These are phyloP conservation scores for Pythium pyrilobum DNA, from an alignment of 352 stramenopile genomes.

Conservation along the genomic window DNA sequence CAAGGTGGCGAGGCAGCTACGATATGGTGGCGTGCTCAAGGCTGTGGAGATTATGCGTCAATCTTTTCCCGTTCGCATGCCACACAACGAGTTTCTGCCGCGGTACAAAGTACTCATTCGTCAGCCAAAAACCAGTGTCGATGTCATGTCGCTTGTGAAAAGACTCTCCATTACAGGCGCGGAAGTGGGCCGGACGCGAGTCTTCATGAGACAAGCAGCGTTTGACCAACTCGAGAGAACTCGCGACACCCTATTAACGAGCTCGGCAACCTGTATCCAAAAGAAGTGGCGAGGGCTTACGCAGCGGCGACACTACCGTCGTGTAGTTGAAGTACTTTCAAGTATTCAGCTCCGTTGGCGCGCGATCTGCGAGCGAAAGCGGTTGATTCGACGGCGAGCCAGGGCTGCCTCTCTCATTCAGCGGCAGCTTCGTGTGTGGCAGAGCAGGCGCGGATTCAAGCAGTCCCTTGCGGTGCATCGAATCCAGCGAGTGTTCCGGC, in stretches of 20 bases:
- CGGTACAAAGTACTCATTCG: conserved; percentile 39
- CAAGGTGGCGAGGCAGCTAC: conserved; percentile 73
- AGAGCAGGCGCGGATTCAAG: conserved; percentile 1
- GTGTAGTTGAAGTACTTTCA: conserved; percentile 28
- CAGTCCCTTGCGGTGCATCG: neutral
- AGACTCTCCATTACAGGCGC: conserved; percentile 32
- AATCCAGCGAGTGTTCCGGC: conserved; percentile 10
- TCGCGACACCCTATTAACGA: conserved; percentile 28
- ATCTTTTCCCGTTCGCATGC: conserved; percentile 79
- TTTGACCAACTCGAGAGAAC: conserved; percentile 61
- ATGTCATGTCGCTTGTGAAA: conserved; percentile 28
- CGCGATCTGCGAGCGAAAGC: conserved; percentile 42
- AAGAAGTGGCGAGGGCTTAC: conserved; percentile 35
- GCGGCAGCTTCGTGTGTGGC: conserved; percentile 27
- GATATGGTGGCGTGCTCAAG: conserved; percentile 82
- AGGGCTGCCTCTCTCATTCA: conserved; percentile 34
- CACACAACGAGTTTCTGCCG: conserved; percentile 53
- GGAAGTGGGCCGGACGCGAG: conserved; percentile 60
- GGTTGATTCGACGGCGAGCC: conserved; percentile 24
- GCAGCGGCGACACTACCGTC: conserved; percentile 26
- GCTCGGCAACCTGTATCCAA: conserved; percentile 37
- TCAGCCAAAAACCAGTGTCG: conserved; percentile 8
- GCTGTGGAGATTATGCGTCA: conserved; percentile 81
- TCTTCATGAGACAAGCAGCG: conserved; percentile 59
- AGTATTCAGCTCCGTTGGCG: conserved; percentile 57